Evolutionary conservation across 805 yeast species (phyloP).

Genomic region (Myxozyma nipponensis): DNA sequence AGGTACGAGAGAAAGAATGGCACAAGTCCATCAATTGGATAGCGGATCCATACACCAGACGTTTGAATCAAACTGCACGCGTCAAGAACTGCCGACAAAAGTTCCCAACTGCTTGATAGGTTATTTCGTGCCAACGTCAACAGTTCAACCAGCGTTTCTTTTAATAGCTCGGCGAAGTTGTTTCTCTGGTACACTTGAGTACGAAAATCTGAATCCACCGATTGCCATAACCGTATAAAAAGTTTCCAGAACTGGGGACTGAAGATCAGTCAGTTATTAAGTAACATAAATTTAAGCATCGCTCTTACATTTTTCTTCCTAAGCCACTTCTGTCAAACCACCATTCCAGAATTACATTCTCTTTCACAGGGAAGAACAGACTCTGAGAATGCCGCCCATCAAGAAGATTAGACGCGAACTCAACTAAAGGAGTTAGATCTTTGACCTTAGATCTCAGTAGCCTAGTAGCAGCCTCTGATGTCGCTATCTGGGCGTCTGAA

Average conservation of each 20-base stretch:
- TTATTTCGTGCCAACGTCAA: not conserved
- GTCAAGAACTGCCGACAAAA: constrained; percentile 2
- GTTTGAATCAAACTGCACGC: not conserved
- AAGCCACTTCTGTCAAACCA: constrained; percentile 38
- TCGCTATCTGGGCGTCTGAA: too few species aligned
- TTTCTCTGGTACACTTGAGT: constrained; percentile 11
- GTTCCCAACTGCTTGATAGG: not conserved
- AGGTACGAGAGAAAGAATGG: constrained; percentile 9
- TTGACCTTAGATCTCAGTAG: constrained; percentile 32
- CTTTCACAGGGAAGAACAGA: constrained; percentile 36
- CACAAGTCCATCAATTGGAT: constrained; percentile 9
- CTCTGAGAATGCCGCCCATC: constrained; percentile 16
- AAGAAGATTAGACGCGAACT: constrained; percentile 28
- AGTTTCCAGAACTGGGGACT: constrained; percentile 15
- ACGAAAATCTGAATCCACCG: not conserved
- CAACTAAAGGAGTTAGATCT: constrained; percentile 25
- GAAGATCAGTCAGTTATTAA: not conserved
- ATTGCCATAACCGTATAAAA: constrained; percentile 10
- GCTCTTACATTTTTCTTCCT: constrained; percentile 34
- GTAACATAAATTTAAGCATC: not conserved
- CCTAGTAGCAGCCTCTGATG: constrained; percentile 36
- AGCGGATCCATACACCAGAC: constrained; percentile 12
- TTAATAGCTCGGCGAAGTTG: constrained; percentile 14
- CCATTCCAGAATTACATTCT: constrained; percentile 39
- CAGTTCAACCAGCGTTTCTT: not conserved